Conservation (phyloP, 805 yeast genomes). For the Lachancea quebecensis region DNA sequence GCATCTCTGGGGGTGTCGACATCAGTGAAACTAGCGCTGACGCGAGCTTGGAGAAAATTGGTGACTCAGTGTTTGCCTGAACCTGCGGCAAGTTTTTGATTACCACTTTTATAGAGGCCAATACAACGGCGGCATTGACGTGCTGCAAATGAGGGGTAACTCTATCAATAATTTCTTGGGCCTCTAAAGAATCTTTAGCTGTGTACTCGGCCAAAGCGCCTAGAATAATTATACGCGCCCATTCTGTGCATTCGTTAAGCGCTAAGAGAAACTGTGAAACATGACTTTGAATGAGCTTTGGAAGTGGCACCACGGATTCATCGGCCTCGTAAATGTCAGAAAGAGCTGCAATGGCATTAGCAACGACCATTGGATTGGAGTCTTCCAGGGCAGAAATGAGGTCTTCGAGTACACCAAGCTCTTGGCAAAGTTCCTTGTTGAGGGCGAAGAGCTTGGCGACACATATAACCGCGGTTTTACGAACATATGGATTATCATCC, state of each 20-base stretch:
- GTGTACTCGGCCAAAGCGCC: conserved; percentile 71
- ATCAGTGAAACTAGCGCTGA: conserved; percentile 85
- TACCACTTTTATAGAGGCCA: conserved; percentile 76
- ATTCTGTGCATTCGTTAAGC: conserved; percentile 94
- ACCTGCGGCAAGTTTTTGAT: conserved; percentile 57
- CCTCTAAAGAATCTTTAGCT: conserved; percentile 53
- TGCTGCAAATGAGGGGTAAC: conserved; percentile 94
- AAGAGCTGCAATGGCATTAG: conserved; percentile 83
- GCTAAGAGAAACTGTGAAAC: conserved; percentile 67
- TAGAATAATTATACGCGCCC: conserved; percentile 93
- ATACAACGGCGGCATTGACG: conserved; percentile 91
- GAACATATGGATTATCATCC: conserved; percentile 94
- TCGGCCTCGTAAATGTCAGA: conserved; percentile 74
- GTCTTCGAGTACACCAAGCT: conserved; percentile 73
- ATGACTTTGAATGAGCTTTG: conserved; percentile 31
- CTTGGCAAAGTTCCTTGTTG: conserved; percentile 71
- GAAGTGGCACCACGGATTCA: conserved; percentile 43
- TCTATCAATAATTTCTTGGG: conserved; percentile 79
- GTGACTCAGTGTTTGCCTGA: conserved; percentile 34
- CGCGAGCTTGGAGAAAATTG: conserved; percentile 60
- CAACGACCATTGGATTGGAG: conserved; percentile 94
- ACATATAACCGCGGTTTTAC: conserved; percentile 96
- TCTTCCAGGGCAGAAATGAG: conserved; percentile 68
- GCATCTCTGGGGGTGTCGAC: conserved; percentile 88
- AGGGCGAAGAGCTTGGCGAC: conserved; percentile 92